phyloP scores from a whole-genome alignment of 176 grass and related monocot genomes.

The Triticum aestivum region IWGSC_CS_RefSeq_v2.1 NC_057813.1:506439309-506439808 shows the following conservation, averaged over 20 bases:
- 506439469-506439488: no score
- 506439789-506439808: slow-evolving; percentile 6
- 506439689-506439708: background rate
- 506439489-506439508: no score
- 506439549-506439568: background rate
- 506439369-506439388: no score
- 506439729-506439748: background rate
- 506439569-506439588: background rate
- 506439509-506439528: no score
- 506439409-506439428: no score
- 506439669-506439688: background rate
- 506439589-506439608: background rate
- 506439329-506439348: no score
- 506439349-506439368: no score
- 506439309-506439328: no score
- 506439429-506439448: no score
- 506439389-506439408: no score
- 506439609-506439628: background rate
- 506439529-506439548: background rate
- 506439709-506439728: background rate
- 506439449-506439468: no score
- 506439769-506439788: background rate
- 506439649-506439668: background rate
- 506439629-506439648: background rate
- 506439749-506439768: slow-evolving; percentile 4